Evolutionary conservation across 176 grass and related monocot species (phyloP), one percentile per base, ranked within the genome.

Genomic region (Metroxylon sagu): DNA sequence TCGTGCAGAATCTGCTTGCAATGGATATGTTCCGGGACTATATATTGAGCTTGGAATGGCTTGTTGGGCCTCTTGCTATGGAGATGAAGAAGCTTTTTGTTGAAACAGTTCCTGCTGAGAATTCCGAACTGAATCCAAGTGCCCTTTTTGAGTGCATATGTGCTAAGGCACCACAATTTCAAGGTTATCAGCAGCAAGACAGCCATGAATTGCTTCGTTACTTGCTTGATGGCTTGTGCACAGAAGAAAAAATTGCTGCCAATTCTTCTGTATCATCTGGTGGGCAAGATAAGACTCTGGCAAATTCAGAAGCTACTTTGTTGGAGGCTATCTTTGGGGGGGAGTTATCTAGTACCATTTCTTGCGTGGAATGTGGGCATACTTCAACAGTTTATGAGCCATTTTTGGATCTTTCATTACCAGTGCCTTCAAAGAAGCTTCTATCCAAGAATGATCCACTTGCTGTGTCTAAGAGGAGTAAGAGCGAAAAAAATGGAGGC

Each of bases 191-290:
- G 57, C 86, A 92, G 71, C 93, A 98, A 62, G 93, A 98, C 75
- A 98, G 93, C 61, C 93, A 92, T 67, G 93, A 98, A 67, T 82
- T 98, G 58, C 87, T 98, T 49, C 88, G 84, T 7, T 98, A 72
- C 75, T 85, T 98, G 59, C 88, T 98, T 61, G 93, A 98, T 81
- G 93, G 87, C 48, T 80, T 98, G 62, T 67, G 15, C 49, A 72
- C 64, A 0, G 93, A 98, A 70, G 87, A 98, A 77, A 89, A 28
- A 35, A 80, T 66, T 75, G 70, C 76, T 19, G 58, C 56, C 56
- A 98, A 83, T 74, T 29, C 21, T 23, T 23, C 66, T 52, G 73
- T 83, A 48, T 25, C 16, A 19, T n/a, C 21, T 14, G 17, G 10
- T 49, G 26, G 67, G 59, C 50, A 52, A 62, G 50, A 67, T 19